Conservation (phyloP, 2,329 filamentous ascomycete genomes). For the Verticillium longisporum region DNA sequence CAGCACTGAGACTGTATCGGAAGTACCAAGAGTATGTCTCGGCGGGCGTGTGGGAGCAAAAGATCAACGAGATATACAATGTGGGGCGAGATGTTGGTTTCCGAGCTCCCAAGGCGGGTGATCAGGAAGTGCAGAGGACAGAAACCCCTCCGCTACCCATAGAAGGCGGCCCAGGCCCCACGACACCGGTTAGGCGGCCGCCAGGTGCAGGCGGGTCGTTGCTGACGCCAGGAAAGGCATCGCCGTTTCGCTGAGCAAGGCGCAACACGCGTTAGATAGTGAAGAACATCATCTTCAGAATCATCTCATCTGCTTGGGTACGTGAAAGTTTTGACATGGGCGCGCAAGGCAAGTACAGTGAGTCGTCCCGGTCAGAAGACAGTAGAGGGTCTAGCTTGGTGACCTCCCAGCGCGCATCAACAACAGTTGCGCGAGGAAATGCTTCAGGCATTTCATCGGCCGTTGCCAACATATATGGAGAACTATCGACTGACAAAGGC, state of each 20-base stretch:
- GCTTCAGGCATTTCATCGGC: no score
- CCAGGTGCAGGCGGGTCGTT: conserved; percentile 30
- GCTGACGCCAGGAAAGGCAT: conserved; percentile 42
- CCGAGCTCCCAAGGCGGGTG: conserved; percentile 42
- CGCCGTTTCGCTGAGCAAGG: conserved; percentile 15
- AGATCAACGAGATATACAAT: conserved; percentile 80
- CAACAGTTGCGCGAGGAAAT: no score
- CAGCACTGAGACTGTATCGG: conserved; percentile 78
- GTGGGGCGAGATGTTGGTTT: conserved; percentile 41
- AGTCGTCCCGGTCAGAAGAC: neutral
- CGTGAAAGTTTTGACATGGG: neutral
- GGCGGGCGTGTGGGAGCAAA: conserved; percentile 73
- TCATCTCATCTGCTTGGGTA: neutral
- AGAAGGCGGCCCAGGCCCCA: conserved; percentile 29
- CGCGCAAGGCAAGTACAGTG: neutral
- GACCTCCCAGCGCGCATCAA: no score
- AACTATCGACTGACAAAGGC: no score
- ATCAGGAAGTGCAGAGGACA: conserved; percentile 34
- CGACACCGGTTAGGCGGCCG: conserved; percentile 39
- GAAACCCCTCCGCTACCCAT: conserved; percentile 45
- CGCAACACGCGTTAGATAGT: neutral
- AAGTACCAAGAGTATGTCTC: conserved; percentile 89
- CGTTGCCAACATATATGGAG: no score
- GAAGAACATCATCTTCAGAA: neutral
- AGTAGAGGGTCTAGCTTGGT: no score